Conservation (phyloP, 2,329 filamentous ascomycete genomes). For the Paracorniculantispora psalliotae region DNA sequence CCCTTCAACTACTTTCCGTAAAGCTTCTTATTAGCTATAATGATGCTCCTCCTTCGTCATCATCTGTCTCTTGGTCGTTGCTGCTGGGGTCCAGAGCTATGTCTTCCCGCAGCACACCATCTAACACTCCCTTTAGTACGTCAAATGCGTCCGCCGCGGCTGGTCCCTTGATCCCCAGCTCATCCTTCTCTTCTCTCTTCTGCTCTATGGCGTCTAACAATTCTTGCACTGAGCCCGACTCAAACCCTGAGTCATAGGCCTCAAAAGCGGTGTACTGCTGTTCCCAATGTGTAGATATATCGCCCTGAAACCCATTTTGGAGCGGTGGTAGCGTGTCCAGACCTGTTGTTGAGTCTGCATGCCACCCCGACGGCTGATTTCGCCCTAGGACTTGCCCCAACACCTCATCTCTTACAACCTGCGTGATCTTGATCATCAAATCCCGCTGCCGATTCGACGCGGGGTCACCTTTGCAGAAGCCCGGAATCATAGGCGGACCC, state of each 20-base stretch:
- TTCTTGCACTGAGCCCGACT: neutral
- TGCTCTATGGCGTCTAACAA: neutral
- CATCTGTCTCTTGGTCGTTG: neutral
- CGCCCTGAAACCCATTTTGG: neutral
- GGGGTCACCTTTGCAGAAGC: neutral
- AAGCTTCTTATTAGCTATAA: neutral
- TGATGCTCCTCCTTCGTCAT: constrained; percentile 1
- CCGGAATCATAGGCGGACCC: constrained; percentile 22
- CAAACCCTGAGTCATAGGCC: neutral
- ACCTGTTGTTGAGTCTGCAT: neutral
- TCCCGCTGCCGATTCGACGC: constrained; percentile 3
- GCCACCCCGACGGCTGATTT: neutral
- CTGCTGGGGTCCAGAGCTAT: neutral
- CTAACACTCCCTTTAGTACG: neutral
- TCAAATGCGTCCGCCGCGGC: neutral
- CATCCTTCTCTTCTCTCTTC: neutral
- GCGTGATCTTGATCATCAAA: constrained; percentile 3
- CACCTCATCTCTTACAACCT: neutral
- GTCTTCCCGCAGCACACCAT: neutral
- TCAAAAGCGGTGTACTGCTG: neutral
- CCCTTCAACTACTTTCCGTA: neutral
- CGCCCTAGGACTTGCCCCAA: neutral
- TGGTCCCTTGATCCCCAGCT: too few species aligned
- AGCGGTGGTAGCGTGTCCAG: neutral
- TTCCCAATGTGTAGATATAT: neutral